Base-by-base conservation (phyloP, 768 basidiomycete species). In the Boletales sp. region DNA sequence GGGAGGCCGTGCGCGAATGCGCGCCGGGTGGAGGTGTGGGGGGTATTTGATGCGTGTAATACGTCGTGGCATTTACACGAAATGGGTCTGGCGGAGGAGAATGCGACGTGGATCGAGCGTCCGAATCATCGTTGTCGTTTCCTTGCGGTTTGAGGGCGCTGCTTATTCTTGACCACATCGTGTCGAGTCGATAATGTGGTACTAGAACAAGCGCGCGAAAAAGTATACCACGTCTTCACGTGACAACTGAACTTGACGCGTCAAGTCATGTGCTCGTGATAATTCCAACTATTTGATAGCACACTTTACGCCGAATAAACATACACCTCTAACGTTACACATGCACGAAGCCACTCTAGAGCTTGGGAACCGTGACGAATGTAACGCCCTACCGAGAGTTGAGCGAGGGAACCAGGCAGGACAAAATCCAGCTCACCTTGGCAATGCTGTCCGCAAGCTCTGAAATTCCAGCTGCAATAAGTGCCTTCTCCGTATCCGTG, bases 401-500 rank as follows among this genome's bases (percentile, higher is more conserved):
- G 7, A 47, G 47, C 19, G 9, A 30, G 27, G n/a, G 29, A 34
- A 5, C 14, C 15, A 11, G 14, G 21, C 3, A 4, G 7, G 35
- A 24, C n/a, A n/a, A n/a, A 14, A 39, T 30, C 21, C 8, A 40
- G 71, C 76, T 39, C 51, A 85, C 87, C 58, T 80, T 88, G 44
- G 79, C 70, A 60, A 95, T 93, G 72, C 84, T 93, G 46, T 62
- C 74, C 43, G 64, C 60, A 31, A 95, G 78, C 67, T 97, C 94
- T 12, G 88, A 85, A 48, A 97, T 65, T 36, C 89, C 90, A 59
- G 86, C 87, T 57, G 79, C 72, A 66, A 99, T 67, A 48, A 98
- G 84, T n/a, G 61, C 70, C 60, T 82, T 68, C 77, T 99, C 95
- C 46, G 73, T 79, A 2, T 77, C 75, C 2, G 84, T 82, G 61